These are phyloP conservation scores for Xylariomycetidae sp. DNA, from an alignment of 2,329 filamentous ascomycete species.

Conservation along the genomic window DNA sequence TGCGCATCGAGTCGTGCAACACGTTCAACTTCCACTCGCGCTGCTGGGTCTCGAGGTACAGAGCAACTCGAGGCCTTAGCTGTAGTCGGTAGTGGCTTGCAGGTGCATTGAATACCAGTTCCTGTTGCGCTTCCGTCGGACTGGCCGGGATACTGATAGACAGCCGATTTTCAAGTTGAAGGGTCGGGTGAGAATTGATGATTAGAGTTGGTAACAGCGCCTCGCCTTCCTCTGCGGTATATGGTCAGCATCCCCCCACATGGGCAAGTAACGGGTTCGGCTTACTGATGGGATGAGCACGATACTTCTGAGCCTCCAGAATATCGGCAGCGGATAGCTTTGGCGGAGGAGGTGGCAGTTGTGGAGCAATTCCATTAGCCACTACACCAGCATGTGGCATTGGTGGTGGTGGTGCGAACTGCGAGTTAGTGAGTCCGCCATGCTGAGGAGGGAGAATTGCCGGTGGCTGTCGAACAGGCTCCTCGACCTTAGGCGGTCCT, in stretches of 20 bases:
- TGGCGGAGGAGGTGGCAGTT: slow-evolving; percentile 15
- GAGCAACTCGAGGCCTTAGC: slow-evolving; percentile 61
- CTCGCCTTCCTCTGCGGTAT: slow-evolving; percentile 20
- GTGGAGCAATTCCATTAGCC: slow-evolving; percentile 13
- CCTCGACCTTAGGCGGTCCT: slow-evolving; percentile 30
- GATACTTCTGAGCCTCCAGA: slow-evolving; percentile 27
- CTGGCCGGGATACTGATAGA: slow-evolving; percentile 62
- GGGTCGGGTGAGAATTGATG: slow-evolving; percentile 50
- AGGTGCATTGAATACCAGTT: slow-evolving; percentile 66
- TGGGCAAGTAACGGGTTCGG: neutral
- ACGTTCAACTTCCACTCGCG: slow-evolving; percentile 77
- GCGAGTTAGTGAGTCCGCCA: slow-evolving; percentile 16
- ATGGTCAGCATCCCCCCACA: slow-evolving; percentile 8
- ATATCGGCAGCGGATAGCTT: slow-evolving; percentile 27
- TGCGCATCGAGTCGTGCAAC: slow-evolving; percentile 60
- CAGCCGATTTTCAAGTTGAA: slow-evolving; percentile 58
- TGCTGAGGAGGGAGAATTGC: slow-evolving; percentile 27
- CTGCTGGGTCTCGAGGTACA: slow-evolving; percentile 52
- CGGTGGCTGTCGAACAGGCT: slow-evolving; percentile 28
- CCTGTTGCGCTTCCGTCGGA: slow-evolving; percentile 63
- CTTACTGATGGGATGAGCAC: slow-evolving; percentile 26
- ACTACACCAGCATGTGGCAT: slow-evolving; percentile 12
- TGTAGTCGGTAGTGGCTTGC: slow-evolving; percentile 65
- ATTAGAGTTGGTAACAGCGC: slow-evolving; percentile 25
- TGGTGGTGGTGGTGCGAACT: too few species aligned